Base-by-base conservation (phyloP, 2,329 filamentous ascomycete species). In the Stemphylium vesicarium region DNA sequence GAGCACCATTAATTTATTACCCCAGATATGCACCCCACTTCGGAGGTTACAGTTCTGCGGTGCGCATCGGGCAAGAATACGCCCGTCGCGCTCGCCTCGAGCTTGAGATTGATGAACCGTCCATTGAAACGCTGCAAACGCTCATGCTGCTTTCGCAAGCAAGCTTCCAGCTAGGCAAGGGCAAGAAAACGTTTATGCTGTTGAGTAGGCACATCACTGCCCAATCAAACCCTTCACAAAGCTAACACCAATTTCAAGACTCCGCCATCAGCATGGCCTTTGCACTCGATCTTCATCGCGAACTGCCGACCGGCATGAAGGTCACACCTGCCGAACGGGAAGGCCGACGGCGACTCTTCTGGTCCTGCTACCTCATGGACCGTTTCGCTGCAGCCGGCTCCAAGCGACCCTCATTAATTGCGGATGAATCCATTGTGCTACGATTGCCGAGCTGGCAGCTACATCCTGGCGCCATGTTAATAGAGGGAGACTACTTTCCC, bases 351-450 rank as follows among this genome's bases (percentile, higher is more conserved):
- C 84, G 90, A n/a, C 79, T 96, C 2, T 96, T 96, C 74, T 96
- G 92, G 92, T 88, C 90, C 2, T 94, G 90, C 70, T 96, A 95
- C 66, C 79, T 96, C 22, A 87, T 96, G 74, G 92, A 96, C 70
- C 85, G 90, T n/a, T 95, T 94, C 65, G 83, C 88, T 63, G 85
- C 89, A 1, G 92, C 89, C 62, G 92, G 92, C 13, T 94, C 91
- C 3, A 92, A 90, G 66, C 83, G 92, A 9, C 90, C 91, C 0
- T 91, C 89, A n/a, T 78, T 96, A 7, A 88, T 95, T 20, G 84
- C 85, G 22, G 92, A 96, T 73, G 87, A 90, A 68, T 88, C 86
- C 1, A 89, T 96, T 56, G 78, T 90, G 13, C 79, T 96, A 41
- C 85, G 89, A 32, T 78, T 96, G 3, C 92, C 92, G 0, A 88